Evolutionary conservation across 176 grass and related monocot species (phyloP), one percentile per base, ranked within the genome.

Genomic region (Cocos nucifera): DNA sequence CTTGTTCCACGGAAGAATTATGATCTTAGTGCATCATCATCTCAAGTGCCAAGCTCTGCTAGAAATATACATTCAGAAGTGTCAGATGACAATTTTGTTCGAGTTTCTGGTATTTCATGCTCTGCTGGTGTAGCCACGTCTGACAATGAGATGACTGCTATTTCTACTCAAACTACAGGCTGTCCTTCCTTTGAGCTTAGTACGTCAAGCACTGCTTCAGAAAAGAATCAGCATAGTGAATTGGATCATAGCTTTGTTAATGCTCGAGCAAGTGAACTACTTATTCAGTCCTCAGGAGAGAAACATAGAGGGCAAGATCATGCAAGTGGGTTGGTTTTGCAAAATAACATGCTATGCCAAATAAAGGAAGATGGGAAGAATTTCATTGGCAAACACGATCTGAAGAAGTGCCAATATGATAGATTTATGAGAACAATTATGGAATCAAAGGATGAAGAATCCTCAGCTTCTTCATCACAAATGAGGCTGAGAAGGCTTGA

Each of bases 401-500:
- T 62, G 29, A 85, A 82, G 70, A 90, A 86, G 30, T 78, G 57
- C 30, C 72, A 75, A 54, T 65, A 81, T 30, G 88, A 98, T 61
- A 85, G 76, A 75, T 88, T 78, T 74, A 83, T 83, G 81, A 82
- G 72, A 57, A 73, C 50, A 8, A 57, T 72, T 66, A 51, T 76
- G 35, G 68, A 69, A 64, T 76, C 68, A 79, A 73, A 59, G 65
- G 74, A 83, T 58, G 54, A 44, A 3, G 35, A 89, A 65, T 69
- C 67, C 73, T 71, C 24, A 51, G 6, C 35, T 12, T 44, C 35
- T 12, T 8, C 35, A 44, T 44, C 58, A 57, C 73, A 83, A 64
- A 51, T 27, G 2, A 90, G 86, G 62, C 49, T 69, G 21, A 81
- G 83, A 54, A 92, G 79, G 73, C 59, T 92, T 73, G 87, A 98